Evolutionary conservation across 306 rosid genomes (phyloP), one percentile per base, ranked within the genome.

Genomic region (Mucuna pruriens): DNA sequence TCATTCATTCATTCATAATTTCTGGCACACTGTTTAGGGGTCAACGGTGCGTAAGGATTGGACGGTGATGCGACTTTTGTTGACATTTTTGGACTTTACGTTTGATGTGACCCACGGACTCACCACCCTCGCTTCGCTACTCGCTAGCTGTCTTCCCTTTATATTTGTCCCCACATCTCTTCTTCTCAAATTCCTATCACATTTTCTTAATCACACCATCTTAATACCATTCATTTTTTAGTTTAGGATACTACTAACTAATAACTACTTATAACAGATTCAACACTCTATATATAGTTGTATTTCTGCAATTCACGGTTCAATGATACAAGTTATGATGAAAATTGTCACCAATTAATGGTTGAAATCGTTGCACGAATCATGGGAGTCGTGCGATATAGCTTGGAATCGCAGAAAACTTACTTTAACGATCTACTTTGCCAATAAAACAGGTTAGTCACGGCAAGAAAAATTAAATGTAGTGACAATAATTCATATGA

Each of bases 21-120:
- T 71, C 19, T 39, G 69, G 68, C 1, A 6, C 7, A 88, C 89
- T 90, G 86, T 88, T 72, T 7, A 10, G 1, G 69, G 67, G 91
- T 90, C 94, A 90, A 88, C 87, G 87, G 9, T 86, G 80, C 75
- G 70, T 57, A 40, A 31, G 55, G 85, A 80, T 74, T 90, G 78
- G 90, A 87, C 76, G 84, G 85, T 67, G 88, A 84, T 80, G 74
- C 78, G 86, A 86, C 85, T 26, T 76, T 80, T 80, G 20, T 84
- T 83, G 62, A 58, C 79, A 71, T 71, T 51, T 80, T 87, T 58
- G 83, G 84, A 85, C 16, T 85, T 75, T 60, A 75, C 72, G 39
- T 82, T 75, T 80, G 90, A 89, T 83, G 87, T 80, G 90, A 89
- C 90, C 19, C 39, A 29, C 58, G 9, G 9, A 13, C 48, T 44